Evolutionary conservation across 495 filamentous ascomycete genomes (phyloP), one percentile per base, ranked within the genome.

Genomic region (Aspergillus ellipticus): DNA sequence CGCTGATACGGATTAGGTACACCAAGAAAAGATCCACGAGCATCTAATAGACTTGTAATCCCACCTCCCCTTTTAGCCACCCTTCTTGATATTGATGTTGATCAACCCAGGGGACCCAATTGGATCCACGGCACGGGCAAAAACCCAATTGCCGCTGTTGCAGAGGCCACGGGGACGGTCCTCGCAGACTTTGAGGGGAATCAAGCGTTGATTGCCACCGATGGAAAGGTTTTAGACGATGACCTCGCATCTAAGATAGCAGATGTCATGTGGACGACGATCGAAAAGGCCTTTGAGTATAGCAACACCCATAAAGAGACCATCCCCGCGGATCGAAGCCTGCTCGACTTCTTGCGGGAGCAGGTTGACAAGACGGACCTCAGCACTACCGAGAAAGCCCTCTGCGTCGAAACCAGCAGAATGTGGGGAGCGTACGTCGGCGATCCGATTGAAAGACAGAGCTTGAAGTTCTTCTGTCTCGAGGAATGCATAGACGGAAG

Each of bases 401-500:
- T 90, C 1, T 70, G 59, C 57, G 66, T 91, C 13, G 79, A 89
- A 52, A 74, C 89, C 64, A 79, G 84, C 17, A 81, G 85, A 51
- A 77, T 89, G 50, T 98, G 94, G 94, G 93, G 93, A 2, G 82
- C 85, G 3, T 96, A 94, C 69, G 86, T 96, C 19, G 94, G 94
- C 9, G 89, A 88, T 43, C 78, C 83, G 16, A 78, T 96, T 42
- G 76, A 81, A 52, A 81, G 68, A 42, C 94, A 98, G 63, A 96
- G 91, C 69, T 65, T 98, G 52, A 94, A 87, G 66, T 96, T 90
- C 72, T 95, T 97, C 62, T 93, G 87, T 79, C 66, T 98, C n/a
- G 94, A 98, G 70, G 91, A 97, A 72, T 92, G 88, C 55, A 85
- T 96, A 62, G 92, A 95, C 63, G 92, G 92, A 46, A 86, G 89